These are phyloP conservation scores for Albifimbria verrucaria DNA, from an alignment of 2,329 filamentous ascomycete genomes.

Conservation along the genomic window DNA sequence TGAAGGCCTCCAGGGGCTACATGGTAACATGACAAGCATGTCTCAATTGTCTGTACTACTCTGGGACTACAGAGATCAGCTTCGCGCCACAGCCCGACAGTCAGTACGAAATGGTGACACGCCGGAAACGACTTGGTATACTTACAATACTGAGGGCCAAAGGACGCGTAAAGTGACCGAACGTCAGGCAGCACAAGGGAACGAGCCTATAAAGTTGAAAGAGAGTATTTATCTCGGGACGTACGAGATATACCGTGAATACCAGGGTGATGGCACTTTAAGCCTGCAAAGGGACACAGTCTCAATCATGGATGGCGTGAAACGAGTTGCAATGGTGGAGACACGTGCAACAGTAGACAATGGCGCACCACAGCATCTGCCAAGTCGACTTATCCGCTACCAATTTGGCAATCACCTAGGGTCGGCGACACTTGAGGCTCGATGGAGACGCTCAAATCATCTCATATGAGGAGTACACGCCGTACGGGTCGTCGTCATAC, in stretches of 20 bases:
- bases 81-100: not conserved
- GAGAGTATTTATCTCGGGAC: constrained; percentile 4
- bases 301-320: not conserved
- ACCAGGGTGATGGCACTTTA: not conserved
- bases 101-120: not conserved
- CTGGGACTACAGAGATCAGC: constrained; percentile 7
- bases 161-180: constrained; percentile 10
- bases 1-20: not conserved
- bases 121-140: constrained; percentile 11
- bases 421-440: constrained; percentile 16
- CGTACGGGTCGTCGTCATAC: constrained; percentile 21
- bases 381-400: not conserved
- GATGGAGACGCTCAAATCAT: constrained; percentile 19
- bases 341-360: not conserved
- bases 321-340: not conserved
- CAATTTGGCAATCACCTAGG: not conserved
- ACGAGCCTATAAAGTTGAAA: not conserved
- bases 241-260: constrained; percentile 2
- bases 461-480: constrained; percentile 27
- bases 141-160: constrained; percentile 6
- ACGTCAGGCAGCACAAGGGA: not conserved
- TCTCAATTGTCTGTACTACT: not conserved
- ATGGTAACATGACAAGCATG: constrained; percentile 7
- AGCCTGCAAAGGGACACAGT: not conserved
- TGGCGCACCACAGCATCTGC: not conserved